These are phyloP conservation scores for Sporobolomyces roseus DNA, from an alignment of 768 basidiomycete species.

Conservation along the genomic window DNA sequence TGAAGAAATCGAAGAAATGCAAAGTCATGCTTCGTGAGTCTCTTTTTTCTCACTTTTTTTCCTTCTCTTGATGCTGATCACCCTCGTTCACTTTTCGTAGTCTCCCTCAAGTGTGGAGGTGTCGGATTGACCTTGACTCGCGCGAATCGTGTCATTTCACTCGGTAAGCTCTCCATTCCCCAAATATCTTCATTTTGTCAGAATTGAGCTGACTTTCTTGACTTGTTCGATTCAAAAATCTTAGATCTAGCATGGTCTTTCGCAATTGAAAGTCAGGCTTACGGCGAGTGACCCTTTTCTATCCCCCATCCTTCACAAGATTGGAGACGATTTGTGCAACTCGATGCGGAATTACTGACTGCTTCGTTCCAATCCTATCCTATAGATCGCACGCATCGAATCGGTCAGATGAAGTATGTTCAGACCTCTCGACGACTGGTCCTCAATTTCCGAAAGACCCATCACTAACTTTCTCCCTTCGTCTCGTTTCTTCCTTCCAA, in stretches of 20 bases:
- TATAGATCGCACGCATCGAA: constrained; percentile 51
- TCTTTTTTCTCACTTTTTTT: background rate
- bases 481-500: too few species aligned
- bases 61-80: background rate
- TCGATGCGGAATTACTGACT: too few species aligned
- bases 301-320: too few species aligned
- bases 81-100: background rate
- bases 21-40: constrained; percentile 47
- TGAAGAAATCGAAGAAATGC: constrained; percentile 40
- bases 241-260: constrained; percentile 50
- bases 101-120: constrained; percentile 50
- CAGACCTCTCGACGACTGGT: too few species aligned
- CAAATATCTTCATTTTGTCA: too few species aligned
- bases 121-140: constrained; percentile 54
- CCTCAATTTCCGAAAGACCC: too few species aligned
- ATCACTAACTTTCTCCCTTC: too few species aligned
- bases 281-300: too few species aligned
- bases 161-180: constrained; percentile 51
- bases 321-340: too few species aligned
- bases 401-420: constrained; percentile 47
- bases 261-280: constrained; percentile 48
- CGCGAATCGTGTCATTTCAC: constrained; percentile 70
- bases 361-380: too few species aligned
- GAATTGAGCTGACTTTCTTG: too few species aligned
- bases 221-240: background rate